Conservation (phyloP, 352 stramenopile genomes). For the Phytophthora sojae region DNA sequence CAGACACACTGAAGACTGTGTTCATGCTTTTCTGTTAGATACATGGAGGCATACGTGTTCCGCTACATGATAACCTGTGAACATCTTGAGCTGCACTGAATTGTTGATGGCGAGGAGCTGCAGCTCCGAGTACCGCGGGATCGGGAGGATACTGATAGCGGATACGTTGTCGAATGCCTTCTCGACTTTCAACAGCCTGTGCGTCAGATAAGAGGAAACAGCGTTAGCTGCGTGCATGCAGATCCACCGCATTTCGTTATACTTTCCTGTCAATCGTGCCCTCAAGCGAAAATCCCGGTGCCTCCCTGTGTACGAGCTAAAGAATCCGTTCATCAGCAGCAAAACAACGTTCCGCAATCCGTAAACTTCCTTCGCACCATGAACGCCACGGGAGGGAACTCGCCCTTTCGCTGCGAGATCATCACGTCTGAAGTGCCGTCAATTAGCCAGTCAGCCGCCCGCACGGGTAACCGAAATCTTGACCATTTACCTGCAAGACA, state of each 20-base stretch:
- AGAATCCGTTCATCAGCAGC: background rate
- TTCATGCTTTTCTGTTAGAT: background rate
- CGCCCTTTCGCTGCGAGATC: conserved; percentile 76
- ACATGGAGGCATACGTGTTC: background rate
- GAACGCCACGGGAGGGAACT: conserved; percentile 75
- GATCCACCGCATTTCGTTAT: background rate
- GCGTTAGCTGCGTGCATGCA: background rate
- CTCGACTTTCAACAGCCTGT: conserved; percentile 59
- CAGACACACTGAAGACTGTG: conserved; percentile 36
- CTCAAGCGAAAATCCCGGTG: conserved; percentile 39
- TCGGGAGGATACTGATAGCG: conserved; percentile 55
- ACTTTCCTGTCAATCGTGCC: conserved; percentile 53
- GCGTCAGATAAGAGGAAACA: background rate
- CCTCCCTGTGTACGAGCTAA: conserved; percentile 55
- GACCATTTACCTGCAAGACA: conserved; percentile 57
- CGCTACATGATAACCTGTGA: conserved; percentile 42
- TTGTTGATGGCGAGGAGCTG: conserved; percentile 54
- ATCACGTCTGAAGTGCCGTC: conserved; percentile 59
- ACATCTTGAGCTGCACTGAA: conserved; percentile 52
- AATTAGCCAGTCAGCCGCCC: background rate
- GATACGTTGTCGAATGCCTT: conserved; percentile 72
- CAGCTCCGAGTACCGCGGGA: conserved; percentile 52
- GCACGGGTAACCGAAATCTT: background rate
- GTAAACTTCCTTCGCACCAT: conserved; percentile 41
- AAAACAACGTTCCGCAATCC: background rate